Evolutionary conservation across 371 early-diverging fungal species (phyloP).

Genomic region (Rhizopus sp.): DNA sequence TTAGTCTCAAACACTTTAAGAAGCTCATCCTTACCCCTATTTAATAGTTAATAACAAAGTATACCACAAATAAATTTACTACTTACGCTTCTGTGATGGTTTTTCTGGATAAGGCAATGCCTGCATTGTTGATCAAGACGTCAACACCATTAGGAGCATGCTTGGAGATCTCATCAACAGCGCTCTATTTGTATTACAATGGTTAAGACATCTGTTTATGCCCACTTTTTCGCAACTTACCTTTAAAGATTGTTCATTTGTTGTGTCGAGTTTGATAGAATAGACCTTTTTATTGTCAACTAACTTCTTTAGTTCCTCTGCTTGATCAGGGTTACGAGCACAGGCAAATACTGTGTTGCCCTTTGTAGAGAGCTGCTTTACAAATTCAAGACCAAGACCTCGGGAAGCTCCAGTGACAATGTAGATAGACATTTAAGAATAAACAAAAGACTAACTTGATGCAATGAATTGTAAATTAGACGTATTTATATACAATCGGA

Average conservation of each 20-base stretch:
- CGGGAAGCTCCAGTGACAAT: too few species aligned
- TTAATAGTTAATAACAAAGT: too few species aligned
- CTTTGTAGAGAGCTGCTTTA: too few species aligned
- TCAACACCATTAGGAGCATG: conserved; percentile 14
- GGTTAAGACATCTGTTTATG: too few species aligned
- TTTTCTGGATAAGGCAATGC: neutral
- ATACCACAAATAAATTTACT: neutral
- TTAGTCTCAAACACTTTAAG: conserved; percentile 8
- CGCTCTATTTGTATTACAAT: too few species aligned
- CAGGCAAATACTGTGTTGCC: too few species aligned
- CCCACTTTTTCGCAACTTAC: conserved; percentile 16
- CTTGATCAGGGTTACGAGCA: conserved; percentile 32
- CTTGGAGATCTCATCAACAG: conserved; percentile 3
- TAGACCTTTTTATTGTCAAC: conserved; percentile 31
- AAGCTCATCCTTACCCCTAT: neutral
- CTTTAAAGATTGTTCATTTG: conserved; percentile 28
- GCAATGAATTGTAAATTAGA: too few species aligned
- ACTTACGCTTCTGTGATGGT: conserved; percentile 4
- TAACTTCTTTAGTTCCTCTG: conserved; percentile 20
- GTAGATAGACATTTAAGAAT: too few species aligned
- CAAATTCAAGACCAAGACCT: too few species aligned
- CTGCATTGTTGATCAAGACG: conserved; percentile 14
- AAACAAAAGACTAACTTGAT: too few species aligned
- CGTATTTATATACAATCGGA: too few species aligned
- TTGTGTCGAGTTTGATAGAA: conserved; percentile 31